These are phyloP conservation scores for Talaromyces rugulosus DNA, from an alignment of 2,329 filamentous ascomycete species.

Conservation along the genomic window DNA sequence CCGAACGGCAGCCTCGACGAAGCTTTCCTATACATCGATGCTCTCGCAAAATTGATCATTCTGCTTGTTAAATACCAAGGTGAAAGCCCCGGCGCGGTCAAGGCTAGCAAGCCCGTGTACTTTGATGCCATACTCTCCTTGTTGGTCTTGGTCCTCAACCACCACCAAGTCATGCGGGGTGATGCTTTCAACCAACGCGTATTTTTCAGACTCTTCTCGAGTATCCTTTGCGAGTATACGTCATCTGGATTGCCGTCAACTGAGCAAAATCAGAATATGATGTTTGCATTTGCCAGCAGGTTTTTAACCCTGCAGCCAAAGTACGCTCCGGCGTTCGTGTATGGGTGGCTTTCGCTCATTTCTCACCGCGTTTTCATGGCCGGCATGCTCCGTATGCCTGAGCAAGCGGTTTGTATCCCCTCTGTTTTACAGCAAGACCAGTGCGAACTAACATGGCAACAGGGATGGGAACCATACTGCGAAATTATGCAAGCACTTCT, in stretches of 20 bases:
- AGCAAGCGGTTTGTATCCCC: constrained; percentile 43
- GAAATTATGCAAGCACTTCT: constrained; percentile 70
- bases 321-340: constrained; percentile 76
- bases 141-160: constrained; percentile 75
- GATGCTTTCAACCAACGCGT: constrained; percentile 82
- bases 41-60: constrained; percentile 74
- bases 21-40: constrained; percentile 67
- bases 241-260: constrained; percentile 54
- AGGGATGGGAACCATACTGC: constrained; percentile 73
- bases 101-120: constrained; percentile 63
- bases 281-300: constrained; percentile 66
- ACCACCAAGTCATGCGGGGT: constrained; percentile 75
- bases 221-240: constrained; percentile 72
- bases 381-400: constrained; percentile 64
- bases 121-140: constrained; percentile 74
- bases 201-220: constrained; percentile 85
- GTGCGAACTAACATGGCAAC: constrained; percentile 6
- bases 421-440: background rate
- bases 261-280: constrained; percentile 63
- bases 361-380: constrained; percentile 84
- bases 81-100: constrained; percentile 55
- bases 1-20: constrained; percentile 58
- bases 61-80: constrained; percentile 70
- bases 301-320: constrained; percentile 71
- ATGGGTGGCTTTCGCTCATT: constrained; percentile 77